Conservation (phyloP, 176 grass and related monocot genomes). For the Oryza glumipatula region DNA sequence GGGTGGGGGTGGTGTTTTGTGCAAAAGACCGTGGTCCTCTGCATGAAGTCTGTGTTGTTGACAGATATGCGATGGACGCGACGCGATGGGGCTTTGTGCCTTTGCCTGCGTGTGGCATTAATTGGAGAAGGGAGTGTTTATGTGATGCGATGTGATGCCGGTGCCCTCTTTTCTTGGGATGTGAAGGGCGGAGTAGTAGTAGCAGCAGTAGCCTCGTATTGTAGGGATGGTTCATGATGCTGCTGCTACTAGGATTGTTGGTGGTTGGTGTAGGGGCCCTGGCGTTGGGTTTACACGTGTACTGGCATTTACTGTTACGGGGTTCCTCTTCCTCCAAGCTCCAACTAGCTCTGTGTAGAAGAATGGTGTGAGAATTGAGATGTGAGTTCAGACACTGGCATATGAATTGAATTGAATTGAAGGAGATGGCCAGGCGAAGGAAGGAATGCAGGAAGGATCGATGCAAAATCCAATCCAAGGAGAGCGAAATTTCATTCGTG, state of each 20-base stretch:
- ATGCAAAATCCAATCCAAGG: background rate
- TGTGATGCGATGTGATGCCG: conserved; percentile 21
- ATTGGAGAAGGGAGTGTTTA: background rate
- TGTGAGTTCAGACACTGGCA: background rate
- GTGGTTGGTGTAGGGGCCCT: background rate
- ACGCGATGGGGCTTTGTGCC: conserved; percentile 18
- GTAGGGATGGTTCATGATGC: background rate
- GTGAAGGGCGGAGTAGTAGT: background rate
- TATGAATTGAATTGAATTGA: background rate
- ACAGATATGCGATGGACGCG: background rate
- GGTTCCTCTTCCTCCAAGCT: background rate
- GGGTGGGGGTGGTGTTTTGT: background rate
- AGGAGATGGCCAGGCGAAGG: too few species aligned
- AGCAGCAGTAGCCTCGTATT: background rate
- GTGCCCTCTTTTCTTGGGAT: background rate
- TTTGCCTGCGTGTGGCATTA: background rate
- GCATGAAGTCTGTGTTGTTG: background rate
- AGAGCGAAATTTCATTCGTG: background rate
- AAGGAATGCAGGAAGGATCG: background rate
- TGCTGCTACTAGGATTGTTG: background rate
- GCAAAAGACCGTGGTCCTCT: background rate
- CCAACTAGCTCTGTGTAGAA: background rate
- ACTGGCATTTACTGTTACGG: background rate
- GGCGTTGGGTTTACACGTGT: conserved; percentile 21
- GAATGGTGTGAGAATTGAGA: background rate